Evolutionary conservation across 2,329 filamentous ascomycete species (phyloP).

Genomic region (Pseudogymnoascus sp.): DNA sequence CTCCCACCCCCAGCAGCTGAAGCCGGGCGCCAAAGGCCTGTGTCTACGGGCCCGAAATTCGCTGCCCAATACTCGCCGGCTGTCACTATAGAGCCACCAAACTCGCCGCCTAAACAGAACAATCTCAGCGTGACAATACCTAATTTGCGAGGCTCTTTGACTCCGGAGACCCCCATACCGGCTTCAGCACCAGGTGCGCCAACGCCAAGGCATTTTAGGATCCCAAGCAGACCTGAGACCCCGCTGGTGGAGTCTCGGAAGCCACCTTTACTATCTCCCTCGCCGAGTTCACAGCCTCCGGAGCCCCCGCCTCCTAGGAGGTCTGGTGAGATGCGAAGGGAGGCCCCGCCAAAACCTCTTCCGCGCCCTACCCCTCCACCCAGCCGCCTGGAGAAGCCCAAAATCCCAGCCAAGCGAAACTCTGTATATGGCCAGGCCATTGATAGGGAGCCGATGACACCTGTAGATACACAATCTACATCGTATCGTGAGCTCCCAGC

Average conservation of each 20-base stretch:
- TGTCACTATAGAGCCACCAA: conserved; percentile 62
- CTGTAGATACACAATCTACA: neutral
- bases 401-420: conserved; percentile 38
- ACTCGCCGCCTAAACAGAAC: conserved; percentile 53
- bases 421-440: conserved; percentile 13
- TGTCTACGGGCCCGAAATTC: conserved; percentile 1
- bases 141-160: conserved; percentile 29
- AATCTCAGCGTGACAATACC: conserved; percentile 21
- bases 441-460: neutral
- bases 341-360: conserved; percentile 31
- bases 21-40: neutral
- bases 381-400: conserved; percentile 74
- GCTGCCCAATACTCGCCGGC: conserved; percentile 44
- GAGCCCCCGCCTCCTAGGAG: conserved; percentile 58
- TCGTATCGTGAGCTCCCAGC: neutral
- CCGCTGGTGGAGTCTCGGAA: conserved; percentile 41
- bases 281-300: conserved; percentile 43
- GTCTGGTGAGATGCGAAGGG: conserved; percentile 51
- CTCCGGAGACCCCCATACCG: conserved; percentile 38
- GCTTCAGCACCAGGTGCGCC: conserved; percentile 36
- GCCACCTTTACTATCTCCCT: conserved; percentile 38
- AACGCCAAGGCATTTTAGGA: conserved; percentile 41
- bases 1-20: neutral
- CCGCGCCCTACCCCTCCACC: conserved; percentile 49
- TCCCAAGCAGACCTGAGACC: conserved; percentile 49